These are phyloP conservation scores for Ilyonectria mors-panacis DNA, from an alignment of 2,329 filamentous ascomycete genomes.

Conservation along the genomic window DNA sequence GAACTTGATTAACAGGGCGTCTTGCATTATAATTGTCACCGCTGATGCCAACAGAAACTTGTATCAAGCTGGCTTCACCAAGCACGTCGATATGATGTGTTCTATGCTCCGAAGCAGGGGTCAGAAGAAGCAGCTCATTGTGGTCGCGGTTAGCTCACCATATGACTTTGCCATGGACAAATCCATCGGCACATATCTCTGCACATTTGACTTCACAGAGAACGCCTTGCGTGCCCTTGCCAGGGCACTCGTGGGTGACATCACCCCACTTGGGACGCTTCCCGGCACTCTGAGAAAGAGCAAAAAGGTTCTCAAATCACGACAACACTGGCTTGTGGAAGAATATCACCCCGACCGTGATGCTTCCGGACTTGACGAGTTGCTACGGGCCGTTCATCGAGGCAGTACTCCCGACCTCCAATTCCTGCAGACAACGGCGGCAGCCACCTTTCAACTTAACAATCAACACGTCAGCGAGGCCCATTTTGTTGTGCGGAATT, in stretches of 20 bases:
- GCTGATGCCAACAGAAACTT: conserved; percentile 95
- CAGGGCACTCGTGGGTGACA: conserved; percentile 86
- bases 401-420: conserved; percentile 76
- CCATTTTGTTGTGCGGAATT: conserved; percentile 95
- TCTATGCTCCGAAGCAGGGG: conserved; percentile 83
- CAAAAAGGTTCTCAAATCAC: conserved; percentile 88
- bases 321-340: conserved; percentile 95
- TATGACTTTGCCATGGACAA: conserved; percentile 97
- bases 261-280: conserved; percentile 70
- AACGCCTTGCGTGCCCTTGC: conserved; percentile 89
- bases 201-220: conserved; percentile 97
- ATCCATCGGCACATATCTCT: conserved; percentile 91
- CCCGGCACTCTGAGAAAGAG: conserved; percentile 87
- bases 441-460: conserved; percentile 82
- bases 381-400: conserved; percentile 80
- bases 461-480: conserved; percentile 81
- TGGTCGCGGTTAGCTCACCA: conserved; percentile 93
- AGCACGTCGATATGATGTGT: conserved; percentile 96
- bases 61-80: conserved; percentile 95
- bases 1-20: conserved; percentile 89
- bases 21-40: conserved; percentile 90
- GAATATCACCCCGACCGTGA: conserved; percentile 88
- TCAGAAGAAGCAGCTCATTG: conserved; percentile 90
- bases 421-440: conserved; percentile 78
- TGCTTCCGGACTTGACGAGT: conserved; percentile 78